Percentiles rank a stretch among this genome's conserved stretches.
phyloP scores from a whole-genome alignment of 2,329 filamentous ascomycete genomes.

The Botrytis fragariae region DNA sequence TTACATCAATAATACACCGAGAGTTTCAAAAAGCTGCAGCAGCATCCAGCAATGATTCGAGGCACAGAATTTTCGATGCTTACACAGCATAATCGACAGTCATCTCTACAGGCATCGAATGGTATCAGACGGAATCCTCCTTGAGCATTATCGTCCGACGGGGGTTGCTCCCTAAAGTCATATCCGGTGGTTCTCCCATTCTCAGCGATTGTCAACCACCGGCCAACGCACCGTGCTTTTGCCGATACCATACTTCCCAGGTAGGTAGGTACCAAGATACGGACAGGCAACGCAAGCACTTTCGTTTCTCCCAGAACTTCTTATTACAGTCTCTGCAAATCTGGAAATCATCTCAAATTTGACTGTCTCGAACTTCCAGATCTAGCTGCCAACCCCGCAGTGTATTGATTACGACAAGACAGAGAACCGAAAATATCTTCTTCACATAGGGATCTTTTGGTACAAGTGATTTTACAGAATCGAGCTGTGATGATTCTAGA shows the following conservation, averaged over 20 bases:
- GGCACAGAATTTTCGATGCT: background rate
- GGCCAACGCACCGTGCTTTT: slow-evolving; percentile 6
- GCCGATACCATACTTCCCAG: background rate
- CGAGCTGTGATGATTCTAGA: background rate
- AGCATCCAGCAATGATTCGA: background rate
- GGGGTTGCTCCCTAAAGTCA: background rate
- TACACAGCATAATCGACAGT: background rate
- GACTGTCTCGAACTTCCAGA: slow-evolving; percentile 14
- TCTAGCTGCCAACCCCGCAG: background rate
- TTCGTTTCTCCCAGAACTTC: background rate
- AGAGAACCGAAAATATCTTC: background rate
- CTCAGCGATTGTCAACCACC: background rate
- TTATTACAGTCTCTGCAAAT: background rate
- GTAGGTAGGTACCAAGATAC: background rate
- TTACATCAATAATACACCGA: background rate
- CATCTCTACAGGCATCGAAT: background rate
- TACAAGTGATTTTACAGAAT: background rate
- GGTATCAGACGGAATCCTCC: background rate
- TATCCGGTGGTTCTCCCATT: background rate
- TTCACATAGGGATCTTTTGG: background rate
- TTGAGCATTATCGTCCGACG: background rate
- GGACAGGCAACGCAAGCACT: background rate
- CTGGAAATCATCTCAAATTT: background rate
- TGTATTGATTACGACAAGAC: background rate
- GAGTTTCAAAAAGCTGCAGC: background rate